Evolutionary conservation across 225 moss, liverwort and hornwort genomes (phyloP).

Genomic region (Sphagnum contortum): DNA sequence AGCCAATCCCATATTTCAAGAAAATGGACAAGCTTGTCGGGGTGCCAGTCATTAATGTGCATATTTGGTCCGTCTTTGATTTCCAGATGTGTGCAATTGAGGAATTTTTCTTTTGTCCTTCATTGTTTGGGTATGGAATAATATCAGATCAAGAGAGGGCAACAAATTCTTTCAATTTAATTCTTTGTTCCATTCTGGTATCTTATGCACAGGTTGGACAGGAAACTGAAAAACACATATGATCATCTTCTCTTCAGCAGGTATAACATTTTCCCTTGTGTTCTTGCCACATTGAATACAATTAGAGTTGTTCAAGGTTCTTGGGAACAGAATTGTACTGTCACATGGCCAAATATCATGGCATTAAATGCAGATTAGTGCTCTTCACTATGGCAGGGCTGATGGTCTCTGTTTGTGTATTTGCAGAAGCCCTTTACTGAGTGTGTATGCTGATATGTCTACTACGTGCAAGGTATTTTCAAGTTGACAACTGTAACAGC

Average conservation of each 20-base stretch:
- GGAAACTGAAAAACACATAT: constrained; percentile 63
- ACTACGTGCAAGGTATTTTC: constrained; percentile 75
- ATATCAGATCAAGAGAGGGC: too few species aligned
- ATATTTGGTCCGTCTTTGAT: constrained; percentile 59
- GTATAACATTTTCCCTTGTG: constrained; percentile 6
- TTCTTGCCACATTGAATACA: neutral
- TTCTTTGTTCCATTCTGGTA: too few species aligned
- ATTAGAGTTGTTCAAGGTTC: neutral
- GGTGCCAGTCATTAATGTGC: constrained; percentile 95
- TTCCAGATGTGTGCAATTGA: neutral
- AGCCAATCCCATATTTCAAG: constrained; percentile 75
- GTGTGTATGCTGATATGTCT: constrained; percentile 98
- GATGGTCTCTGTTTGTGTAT: neutral
- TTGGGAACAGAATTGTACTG: neutral
- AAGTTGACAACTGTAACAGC: neutral
- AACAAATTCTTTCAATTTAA: too few species aligned
- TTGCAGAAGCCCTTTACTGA: constrained; percentile 77
- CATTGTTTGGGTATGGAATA: too few species aligned
- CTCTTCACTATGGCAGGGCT: neutral
- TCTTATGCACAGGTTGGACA: constrained; percentile 52
- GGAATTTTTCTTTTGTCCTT: neutral
- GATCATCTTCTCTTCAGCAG: constrained; percentile 97
- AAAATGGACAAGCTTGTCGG: constrained; percentile 95
- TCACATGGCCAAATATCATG: too few species aligned
- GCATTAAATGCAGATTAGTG: too few species aligned